Base-by-base conservation (phyloP, 345 rosid genomes). In the Citrus hindsii region DNA sequence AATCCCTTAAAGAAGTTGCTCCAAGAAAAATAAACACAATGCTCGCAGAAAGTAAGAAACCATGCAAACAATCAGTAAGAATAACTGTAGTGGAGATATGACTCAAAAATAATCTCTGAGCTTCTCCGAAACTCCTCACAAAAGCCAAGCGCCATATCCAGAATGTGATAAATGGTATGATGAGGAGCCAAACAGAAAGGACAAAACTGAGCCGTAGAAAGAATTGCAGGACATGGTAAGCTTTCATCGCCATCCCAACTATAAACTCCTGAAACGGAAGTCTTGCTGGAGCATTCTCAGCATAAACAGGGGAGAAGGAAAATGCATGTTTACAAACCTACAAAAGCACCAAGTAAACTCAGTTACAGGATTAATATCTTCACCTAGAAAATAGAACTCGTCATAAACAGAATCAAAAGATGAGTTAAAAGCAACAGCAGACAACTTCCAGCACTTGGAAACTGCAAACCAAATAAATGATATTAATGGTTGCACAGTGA, bases 191-290 rank as follows among this genome's bases (percentile, higher is more conserved):
- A 60, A 96, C 98, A 2, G 92, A 91, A 69, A 96, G 98, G 37
- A 96, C 95, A 82, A 94, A 96, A 85, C 97, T 90, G 73, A 94
- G 92, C 76, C 97, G 92, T 86, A 96, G 70, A 84, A 94, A 89
- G 89, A 96, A 96, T 82, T 92, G 98, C 88, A 96, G 69, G 63
- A 96, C 93, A 80, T 93, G 97, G 80, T 91, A 96, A 76, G 98
- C 90, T 89, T 96, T 96, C 97, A 94, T 88, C n/a, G 85, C 92
- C 87, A 96, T 96, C 72, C 99, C 99, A 76, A 90, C 91, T 25
- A 94, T 71, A 87, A 96, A 94, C 92, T 96, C 99, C 93, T 94
- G 94, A 86, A 94, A 97, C 71, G 99, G 97, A 82, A 97, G 99
- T 88, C 98, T 97, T 16, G 93, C 76, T 22, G 99, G 99, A 71